These are phyloP conservation scores for Atkinsonella hypoxylon DNA, from an alignment of 2,329 filamentous ascomycete species.

Conservation along the genomic window DNA sequence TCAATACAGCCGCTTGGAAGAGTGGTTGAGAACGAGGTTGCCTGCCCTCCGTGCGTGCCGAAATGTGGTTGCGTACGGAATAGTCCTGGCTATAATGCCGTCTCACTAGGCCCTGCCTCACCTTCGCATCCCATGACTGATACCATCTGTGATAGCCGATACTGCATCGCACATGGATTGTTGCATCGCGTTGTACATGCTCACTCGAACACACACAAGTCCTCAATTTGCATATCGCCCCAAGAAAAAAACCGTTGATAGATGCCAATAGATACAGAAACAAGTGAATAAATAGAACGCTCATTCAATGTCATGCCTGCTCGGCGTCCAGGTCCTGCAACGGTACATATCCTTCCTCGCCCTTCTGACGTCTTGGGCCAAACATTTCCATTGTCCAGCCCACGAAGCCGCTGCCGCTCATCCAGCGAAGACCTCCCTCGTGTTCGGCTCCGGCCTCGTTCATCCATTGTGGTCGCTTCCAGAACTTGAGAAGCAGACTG, in stretches of 20 bases:
- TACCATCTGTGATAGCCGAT: background rate
- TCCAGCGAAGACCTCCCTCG: slow-evolving; percentile 34
- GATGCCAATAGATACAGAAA: background rate
- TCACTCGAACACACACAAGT: background rate
- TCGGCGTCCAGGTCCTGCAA: slow-evolving; percentile 37
- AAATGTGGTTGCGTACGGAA: no score
- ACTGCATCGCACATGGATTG: background rate
- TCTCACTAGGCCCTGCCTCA: no score
- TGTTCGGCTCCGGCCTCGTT: slow-evolving; percentile 53
- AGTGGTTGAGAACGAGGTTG: no score
- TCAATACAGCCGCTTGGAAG: no score
- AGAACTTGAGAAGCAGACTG: slow-evolving; percentile 74
- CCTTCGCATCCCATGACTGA: background rate
- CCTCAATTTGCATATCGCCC: background rate
- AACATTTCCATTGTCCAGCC: slow-evolving; percentile 30
- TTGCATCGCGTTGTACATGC: background rate
- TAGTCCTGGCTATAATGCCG: no score
- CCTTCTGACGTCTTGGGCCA: slow-evolving; percentile 25
- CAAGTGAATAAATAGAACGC: background rate
- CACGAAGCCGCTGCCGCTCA: slow-evolving; percentile 29
- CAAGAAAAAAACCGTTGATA: background rate
- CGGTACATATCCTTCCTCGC: slow-evolving; percentile 48
- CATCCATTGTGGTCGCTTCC: slow-evolving; percentile 81
- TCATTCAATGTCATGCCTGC: background rate
- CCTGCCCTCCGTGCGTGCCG: no score